Conservation (phyloP, 768 basidiomycete species). For the Russula brevipes region DNA sequence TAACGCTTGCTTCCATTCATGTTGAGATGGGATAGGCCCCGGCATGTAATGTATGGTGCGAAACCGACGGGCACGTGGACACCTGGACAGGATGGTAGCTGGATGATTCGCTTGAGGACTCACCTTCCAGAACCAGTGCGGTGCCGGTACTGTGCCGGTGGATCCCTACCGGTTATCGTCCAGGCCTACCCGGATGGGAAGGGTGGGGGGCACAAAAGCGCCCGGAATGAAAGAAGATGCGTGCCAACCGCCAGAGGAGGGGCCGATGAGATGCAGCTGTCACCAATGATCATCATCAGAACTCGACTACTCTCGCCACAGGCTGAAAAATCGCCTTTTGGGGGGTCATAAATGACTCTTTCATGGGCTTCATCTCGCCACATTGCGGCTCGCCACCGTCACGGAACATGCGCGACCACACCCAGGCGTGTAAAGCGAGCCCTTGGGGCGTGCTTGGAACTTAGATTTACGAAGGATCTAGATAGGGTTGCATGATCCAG, state of each 20-base stretch:
- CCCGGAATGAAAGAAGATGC: constrained; percentile 15
- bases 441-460: constrained; percentile 12
- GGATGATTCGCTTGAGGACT: background rate
- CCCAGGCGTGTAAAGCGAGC: constrained; percentile 15
- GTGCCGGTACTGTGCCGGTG: constrained; percentile 1
- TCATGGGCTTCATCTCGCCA: background rate
- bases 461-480: constrained; percentile 6
- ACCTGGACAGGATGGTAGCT: background rate
- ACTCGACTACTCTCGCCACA: background rate
- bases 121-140: constrained; percentile 2
- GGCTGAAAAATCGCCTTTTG: background rate
- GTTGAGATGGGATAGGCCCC: background rate
- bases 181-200: background rate
- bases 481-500: constrained; percentile 13
- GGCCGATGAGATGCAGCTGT: background rate
- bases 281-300: background rate
- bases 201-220: background rate
- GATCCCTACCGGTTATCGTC: constrained; percentile 1
- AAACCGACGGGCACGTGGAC: constrained; percentile 2
- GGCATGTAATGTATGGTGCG: background rate
- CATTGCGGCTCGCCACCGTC: constrained; percentile 10
- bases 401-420: constrained; percentile 20
- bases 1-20: constrained; percentile 1
- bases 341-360: background rate
- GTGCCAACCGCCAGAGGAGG: background rate